A percentile compares a stretch with the other conserved stretches of the same genome.
Conservation (phyloP, 345 rosid genomes). For the Lepidium sativum region DNA sequence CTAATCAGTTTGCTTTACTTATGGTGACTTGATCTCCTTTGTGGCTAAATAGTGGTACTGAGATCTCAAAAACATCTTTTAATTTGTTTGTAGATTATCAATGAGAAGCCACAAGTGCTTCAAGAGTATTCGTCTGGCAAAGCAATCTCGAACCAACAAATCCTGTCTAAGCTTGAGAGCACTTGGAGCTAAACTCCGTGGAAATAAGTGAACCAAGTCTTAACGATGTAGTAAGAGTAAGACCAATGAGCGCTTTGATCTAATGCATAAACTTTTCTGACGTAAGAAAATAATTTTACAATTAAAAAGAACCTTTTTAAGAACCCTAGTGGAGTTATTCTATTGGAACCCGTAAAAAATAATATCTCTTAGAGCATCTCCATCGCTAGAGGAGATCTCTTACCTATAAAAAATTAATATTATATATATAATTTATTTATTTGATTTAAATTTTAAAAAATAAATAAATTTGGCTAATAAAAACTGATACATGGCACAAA, state of each 20-base stretch:
- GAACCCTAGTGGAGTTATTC: no score
- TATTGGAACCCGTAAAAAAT: no score
- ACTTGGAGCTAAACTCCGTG: conserved; percentile 81
- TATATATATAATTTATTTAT: no score
- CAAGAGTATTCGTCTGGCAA: conserved; percentile 97
- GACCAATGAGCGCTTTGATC: conserved; percentile 3
- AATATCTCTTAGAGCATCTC: no score
- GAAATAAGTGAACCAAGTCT: conserved; percentile 59
- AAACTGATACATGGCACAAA: no score
- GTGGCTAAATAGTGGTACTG: neutral
- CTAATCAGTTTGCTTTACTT: neutral
- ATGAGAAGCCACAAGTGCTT: conserved; percentile 90
- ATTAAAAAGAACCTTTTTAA: no score
- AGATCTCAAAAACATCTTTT: neutral
- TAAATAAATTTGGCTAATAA: no score
- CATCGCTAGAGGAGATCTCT: no score
- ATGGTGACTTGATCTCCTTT: neutral
- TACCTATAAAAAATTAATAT: no score
- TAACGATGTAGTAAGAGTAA: neutral
- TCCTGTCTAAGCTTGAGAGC: conserved; percentile 84
- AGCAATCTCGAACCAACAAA: conserved; percentile 95
- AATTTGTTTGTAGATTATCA: conserved; percentile 48
- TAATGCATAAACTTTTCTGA: conserved; percentile 2
- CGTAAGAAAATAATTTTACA: no score
- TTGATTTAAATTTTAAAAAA: no score